Evolutionary conservation across 176 grass and related monocot species (phyloP), one percentile per base, ranked within the genome.

Genomic region (Saccharum officinarum): DNA sequence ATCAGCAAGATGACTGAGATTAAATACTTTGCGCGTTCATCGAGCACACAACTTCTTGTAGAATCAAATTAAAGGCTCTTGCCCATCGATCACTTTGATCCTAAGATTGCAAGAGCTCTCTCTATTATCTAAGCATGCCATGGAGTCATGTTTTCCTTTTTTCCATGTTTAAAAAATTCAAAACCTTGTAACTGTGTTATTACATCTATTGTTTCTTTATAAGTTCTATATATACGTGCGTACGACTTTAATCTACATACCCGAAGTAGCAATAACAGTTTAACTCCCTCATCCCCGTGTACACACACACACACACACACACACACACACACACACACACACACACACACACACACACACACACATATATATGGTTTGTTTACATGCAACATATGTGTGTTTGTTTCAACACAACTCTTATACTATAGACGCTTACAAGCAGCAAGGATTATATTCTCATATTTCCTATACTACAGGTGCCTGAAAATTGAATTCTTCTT

Each of bases 21-120:
- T 60, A 39, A 30, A 28, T n/a, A 15, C 66, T 4, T 66, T 42
- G 30, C 77, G 17, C 5, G 3, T 37, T 18, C 5, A 67, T 67
- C 17, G 25, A 17, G 8, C 47, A 28, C 18, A 9, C 64, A 79
- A 34, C 3, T 89, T 68, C 50, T 57, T 67, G 76, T 34, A 61
- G 31, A 49, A 62, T 60, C 46, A 69, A 16, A 55, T 23, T 60
- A 23, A 60, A 61, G 59, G 65, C 52, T 80, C 67, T 76, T 73
- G 38, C 67, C 20, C 63, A 41, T 59, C 61, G 64, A 25, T 50
- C 15, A 66, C 10, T 71, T 40, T 46, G 34, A 52, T 15, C 28
- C 28, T 66, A 15, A 3, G 41, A 11, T 28, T 64, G 74, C 30
- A 54, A 30, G 18, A 42, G 65, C 12, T 66, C 13, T 10, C 1